Evolutionary conservation across 2,329 filamentous ascomycete species (phyloP).

Genomic region (Talaromyces sp.): DNA sequence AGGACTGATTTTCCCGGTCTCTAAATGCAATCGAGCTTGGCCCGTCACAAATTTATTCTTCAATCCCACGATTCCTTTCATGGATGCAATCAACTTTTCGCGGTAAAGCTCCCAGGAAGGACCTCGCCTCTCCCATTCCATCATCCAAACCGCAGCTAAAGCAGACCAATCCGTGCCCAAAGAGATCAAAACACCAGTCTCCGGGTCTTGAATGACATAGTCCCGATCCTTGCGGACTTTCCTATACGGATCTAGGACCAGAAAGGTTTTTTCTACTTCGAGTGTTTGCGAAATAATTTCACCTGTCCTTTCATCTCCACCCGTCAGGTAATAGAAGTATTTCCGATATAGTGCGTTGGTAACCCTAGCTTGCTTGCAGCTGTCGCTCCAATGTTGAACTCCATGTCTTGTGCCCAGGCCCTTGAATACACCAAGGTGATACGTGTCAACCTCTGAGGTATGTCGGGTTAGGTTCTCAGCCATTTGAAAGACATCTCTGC

Average conservation of each 20-base stretch:
- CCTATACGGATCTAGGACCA: conserved; percentile 51
- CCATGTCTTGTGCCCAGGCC: conserved; percentile 60
- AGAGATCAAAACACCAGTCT: conserved; percentile 44
- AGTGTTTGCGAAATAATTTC: conserved; percentile 50
- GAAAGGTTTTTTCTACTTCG: conserved; percentile 50
- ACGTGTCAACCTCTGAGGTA: conserved; percentile 58
- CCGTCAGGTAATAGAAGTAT: conserved; percentile 53
- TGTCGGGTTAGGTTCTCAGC: conserved; percentile 57
- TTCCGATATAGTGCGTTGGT: conserved; percentile 55
- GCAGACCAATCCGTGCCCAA: conserved; percentile 58
- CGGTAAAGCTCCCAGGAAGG: conserved; percentile 50
- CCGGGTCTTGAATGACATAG: conserved; percentile 34
- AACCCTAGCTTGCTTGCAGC: conserved; percentile 58
- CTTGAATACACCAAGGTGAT: conserved; percentile 54
- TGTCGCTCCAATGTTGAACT: conserved; percentile 58
- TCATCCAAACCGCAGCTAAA: conserved; percentile 53
- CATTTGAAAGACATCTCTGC: conserved; percentile 53
- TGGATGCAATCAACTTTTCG: conserved; percentile 45
- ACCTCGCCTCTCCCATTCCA: conserved; percentile 56
- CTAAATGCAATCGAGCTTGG: conserved; percentile 47
- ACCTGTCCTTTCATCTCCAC: conserved; percentile 52
- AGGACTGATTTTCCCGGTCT: conserved; percentile 47
- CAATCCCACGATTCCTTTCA: conserved; percentile 49
- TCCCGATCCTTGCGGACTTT: conserved; percentile 55
- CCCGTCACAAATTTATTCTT: conserved; percentile 58